Percentiles rank a stretch among this genome's conserved stretches.
These are phyloP conservation scores for Xanthoparmelia taractica DNA, from an alignment of 495 filamentous ascomycete genomes.

Conservation along the genomic window DNA sequence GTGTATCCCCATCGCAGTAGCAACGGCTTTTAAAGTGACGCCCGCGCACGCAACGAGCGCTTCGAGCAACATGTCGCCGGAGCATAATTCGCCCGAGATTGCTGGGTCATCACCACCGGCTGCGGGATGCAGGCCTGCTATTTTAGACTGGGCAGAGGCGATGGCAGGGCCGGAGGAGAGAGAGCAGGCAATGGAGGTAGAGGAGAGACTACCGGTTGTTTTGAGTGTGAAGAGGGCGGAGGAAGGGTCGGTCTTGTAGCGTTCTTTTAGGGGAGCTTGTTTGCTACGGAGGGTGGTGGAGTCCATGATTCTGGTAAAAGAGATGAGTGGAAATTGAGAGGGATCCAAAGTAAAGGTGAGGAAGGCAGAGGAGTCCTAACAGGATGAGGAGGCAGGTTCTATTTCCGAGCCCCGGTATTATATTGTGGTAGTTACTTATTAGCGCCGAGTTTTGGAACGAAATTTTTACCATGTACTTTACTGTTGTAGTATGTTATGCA, in stretches of 20 bases:
- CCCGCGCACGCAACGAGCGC: constrained; percentile 35
- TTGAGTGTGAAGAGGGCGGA: constrained; percentile 32
- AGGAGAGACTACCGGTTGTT: constrained; percentile 27
- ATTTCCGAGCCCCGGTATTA: too few relatives aligned
- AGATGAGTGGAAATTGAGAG: background rate
- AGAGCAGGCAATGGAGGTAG: constrained; percentile 31
- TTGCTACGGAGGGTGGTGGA: constrained; percentile 28
- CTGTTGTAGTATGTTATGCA: too few relatives aligned
- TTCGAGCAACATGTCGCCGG: constrained; percentile 36
- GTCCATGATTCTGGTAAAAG: constrained; percentile 20
- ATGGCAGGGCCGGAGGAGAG: constrained; percentile 30
- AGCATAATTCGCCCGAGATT: constrained; percentile 34
- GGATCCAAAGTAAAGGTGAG: too few relatives aligned
- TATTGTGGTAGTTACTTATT: too few relatives aligned
- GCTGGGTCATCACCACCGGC: constrained; percentile 30
- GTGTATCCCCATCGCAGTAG: constrained; percentile 31
- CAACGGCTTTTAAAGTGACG: constrained; percentile 35
- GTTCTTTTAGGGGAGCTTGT: constrained; percentile 33
- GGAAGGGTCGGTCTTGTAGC: constrained; percentile 29
- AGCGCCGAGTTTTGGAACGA: too few relatives aligned
- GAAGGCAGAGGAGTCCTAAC: too few relatives aligned
- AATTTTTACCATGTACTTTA: too few relatives aligned
- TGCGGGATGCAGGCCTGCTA: constrained; percentile 29
- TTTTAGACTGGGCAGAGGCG: constrained; percentile 25
- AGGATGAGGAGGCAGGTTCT: too few relatives aligned